Base-by-base conservation (phyloP, 495 filamentous ascomycete species). In the Apiosordaria backusii region DNA sequence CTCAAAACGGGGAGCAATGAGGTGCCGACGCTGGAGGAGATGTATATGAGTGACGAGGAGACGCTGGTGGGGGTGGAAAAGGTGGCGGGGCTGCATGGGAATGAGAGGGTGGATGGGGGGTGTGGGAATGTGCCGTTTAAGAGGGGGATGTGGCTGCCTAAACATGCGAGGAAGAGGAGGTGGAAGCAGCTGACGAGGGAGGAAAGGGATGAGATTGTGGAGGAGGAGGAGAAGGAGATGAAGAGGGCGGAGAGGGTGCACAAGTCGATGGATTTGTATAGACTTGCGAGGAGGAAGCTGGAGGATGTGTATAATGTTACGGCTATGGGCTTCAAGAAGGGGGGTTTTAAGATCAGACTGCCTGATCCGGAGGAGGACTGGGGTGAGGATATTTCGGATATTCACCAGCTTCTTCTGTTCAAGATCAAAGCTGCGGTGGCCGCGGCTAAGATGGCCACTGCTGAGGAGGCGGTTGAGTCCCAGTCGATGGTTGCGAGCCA, bases 11-110 rank as follows among this genome's bases (percentile, higher is more conserved):
- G 76, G 54, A 52, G 75, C 65, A 75, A 80, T 61, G 65, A 76
- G 4, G 71, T 76, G 3, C 76, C 77, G 9, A 73, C 68, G 24
- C 64, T 75, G 60, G 77, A 79, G 16, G 80, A 82, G 75, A 74
- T 78, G 73, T 79, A 82, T 69, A 80, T 81, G 68, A 76, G 77
- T 71, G 78, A 81, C 18, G 62, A 71, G 54, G 60, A 59, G 27
- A 23, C 7, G 7, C 65, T 57, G 68, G 54, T 25, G 19, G 57
- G 54, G 2, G 27, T 66, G 27, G 57, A 63, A 21, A 9, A 15
- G 10, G 35, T 45, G 35, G 35, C 35, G 35, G 9, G 35, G 13
- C 10, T 45, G 35, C 35, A 45, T 13, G 35, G 16, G 35, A 60
- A 67, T 40, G 64, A 57, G 18, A 55, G 57, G n/a, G 67, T 66